phyloP scores from a whole-genome alignment of 805 yeast genomes.

The Diddensiella transvaalensis region DNA sequence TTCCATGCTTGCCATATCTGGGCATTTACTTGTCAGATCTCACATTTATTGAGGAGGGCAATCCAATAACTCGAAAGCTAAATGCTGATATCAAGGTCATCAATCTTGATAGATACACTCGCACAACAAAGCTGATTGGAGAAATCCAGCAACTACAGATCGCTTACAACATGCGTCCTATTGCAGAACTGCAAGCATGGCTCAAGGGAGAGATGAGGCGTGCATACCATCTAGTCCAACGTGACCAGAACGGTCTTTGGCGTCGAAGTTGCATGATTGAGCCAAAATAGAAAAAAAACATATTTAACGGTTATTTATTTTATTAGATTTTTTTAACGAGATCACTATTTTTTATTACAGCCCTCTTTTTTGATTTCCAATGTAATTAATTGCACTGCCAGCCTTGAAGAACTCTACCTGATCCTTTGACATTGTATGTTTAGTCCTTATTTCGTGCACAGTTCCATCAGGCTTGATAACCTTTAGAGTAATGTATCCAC shows the following conservation, averaged over 20 bases:
- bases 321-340: neutral
- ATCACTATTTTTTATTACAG: slow-evolving; percentile 2
- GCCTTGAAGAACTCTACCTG: slow-evolving; percentile 95
- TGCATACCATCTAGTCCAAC: slow-evolving; percentile 27
- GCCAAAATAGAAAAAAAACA: slow-evolving; percentile 25
- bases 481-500: slow-evolving; percentile 68
- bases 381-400: slow-evolving; percentile 93
- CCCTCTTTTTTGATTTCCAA: slow-evolving; percentile 45
- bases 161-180: slow-evolving; percentile 19
- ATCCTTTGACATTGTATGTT: slow-evolving; percentile 96
- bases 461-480: slow-evolving; percentile 74
- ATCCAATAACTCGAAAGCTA: slow-evolving; percentile 24
- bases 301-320: slow-evolving; percentile 12
- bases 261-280: slow-evolving; percentile 35
- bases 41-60: slow-evolving; percentile 37
- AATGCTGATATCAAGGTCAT: slow-evolving; percentile 20
- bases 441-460: slow-evolving; percentile 64
- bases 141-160: slow-evolving; percentile 34
- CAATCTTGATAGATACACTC: slow-evolving; percentile 35
- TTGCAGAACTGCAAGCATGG: slow-evolving; percentile 32
- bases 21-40: slow-evolving; percentile 36
- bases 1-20: slow-evolving; percentile 35
- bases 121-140: slow-evolving; percentile 31
- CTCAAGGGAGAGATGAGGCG: slow-evolving; percentile 33
- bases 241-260: slow-evolving; percentile 34